phyloP scores from a whole-genome alignment of 179 eudicot genomes.

The Beta macrorhiza region DNA sequence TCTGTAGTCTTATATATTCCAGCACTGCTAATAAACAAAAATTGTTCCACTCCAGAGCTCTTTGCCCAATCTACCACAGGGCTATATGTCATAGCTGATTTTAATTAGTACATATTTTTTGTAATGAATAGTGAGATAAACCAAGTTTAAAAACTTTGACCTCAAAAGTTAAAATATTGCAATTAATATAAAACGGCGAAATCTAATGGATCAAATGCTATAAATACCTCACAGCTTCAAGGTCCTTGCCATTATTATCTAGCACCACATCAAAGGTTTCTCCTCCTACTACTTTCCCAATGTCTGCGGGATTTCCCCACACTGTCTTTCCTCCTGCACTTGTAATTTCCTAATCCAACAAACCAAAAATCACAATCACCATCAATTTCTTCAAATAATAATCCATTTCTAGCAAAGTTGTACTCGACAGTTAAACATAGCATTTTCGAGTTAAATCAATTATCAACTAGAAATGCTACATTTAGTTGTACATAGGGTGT shows the following conservation, averaged over 20 bases:
- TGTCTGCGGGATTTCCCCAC: conserved; percentile 85
- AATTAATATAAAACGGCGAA: too few relatives aligned
- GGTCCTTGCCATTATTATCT: conserved; percentile 96
- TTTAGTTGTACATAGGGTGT: background rate
- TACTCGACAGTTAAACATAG: background rate
- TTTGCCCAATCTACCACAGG: conserved; percentile 98
- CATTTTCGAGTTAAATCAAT: background rate
- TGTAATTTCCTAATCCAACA: conserved; percentile 66
- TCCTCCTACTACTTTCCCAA: conserved; percentile 66
- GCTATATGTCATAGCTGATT: conserved; percentile 36
- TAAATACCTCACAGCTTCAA: conserved; percentile 74
- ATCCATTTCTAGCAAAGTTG: background rate
- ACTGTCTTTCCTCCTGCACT: conserved; percentile 84
- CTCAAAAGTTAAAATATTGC: too few relatives aligned
- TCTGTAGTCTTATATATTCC: conserved; percentile 92
- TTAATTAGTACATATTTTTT: background rate
- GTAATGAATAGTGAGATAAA: background rate
- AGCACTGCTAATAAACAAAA: conserved; percentile 89
- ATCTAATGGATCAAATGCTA: too few relatives aligned
- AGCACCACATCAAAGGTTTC: conserved; percentile 73
- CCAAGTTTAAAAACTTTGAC: too few relatives aligned
- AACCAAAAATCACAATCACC: background rate
- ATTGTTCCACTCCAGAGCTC: conserved; percentile 67
- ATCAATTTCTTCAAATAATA: background rate
- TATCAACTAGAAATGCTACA: background rate